Evolutionary conservation across 192 early-diverging fungal species (phyloP).

Genomic region (Pecoramyces ruminantium): DNA sequence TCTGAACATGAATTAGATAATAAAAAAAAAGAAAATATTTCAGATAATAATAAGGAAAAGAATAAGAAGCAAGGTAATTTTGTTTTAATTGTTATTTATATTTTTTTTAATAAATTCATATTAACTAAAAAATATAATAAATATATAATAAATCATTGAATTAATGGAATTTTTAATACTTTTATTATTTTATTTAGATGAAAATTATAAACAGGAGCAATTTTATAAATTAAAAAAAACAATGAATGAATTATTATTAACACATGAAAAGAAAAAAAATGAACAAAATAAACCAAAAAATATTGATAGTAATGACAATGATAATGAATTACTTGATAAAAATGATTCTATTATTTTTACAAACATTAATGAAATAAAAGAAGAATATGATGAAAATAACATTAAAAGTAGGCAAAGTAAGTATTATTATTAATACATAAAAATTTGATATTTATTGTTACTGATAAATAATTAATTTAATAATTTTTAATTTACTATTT

Average conservation of each 20-base stretch:
- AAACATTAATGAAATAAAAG: neutral
- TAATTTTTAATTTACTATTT: too few relatives aligned
- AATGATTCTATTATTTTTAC: neutral
- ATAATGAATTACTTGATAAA: neutral
- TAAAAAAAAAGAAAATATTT: neutral
- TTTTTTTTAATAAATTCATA: too few relatives aligned
- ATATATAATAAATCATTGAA: too few relatives aligned
- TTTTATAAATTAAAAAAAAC: neutral
- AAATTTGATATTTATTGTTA: too few relatives aligned
- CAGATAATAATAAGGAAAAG: neutral
- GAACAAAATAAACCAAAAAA: neutral
- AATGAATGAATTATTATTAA: neutral
- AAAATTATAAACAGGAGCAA: neutral
- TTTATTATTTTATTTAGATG: too few relatives aligned
- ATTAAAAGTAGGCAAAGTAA: too few relatives aligned
- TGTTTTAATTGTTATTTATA: too few relatives aligned
- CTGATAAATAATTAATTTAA: too few relatives aligned
- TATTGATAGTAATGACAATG: neutral
- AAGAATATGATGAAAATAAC: neutral
- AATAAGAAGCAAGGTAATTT: neutral
- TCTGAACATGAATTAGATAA: neutral
- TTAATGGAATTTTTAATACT: too few relatives aligned
- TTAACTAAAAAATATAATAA: too few relatives aligned
- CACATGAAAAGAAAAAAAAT: neutral
- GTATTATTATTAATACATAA: too few relatives aligned